A percentile compares a stretch with the other conserved stretches of the same genome.
These are phyloP conservation scores for Apophysomyces sp. DNA, from an alignment of 371 early-diverging fungal species.

Conservation along the genomic window DNA sequence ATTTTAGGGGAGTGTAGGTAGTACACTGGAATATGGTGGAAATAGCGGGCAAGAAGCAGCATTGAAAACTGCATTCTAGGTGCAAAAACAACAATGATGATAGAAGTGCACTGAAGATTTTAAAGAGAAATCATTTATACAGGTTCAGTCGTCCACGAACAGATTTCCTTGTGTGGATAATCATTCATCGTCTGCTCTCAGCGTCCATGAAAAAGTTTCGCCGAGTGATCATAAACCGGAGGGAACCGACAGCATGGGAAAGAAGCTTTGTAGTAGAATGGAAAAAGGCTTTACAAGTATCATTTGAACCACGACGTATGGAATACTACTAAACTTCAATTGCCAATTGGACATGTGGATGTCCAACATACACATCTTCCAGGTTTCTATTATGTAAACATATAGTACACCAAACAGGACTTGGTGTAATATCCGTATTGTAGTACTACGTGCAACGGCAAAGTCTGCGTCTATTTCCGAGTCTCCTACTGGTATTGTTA, in stretches of 20 bases:
- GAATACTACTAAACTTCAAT: background rate
- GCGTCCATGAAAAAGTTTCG: background rate
- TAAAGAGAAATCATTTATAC: background rate
- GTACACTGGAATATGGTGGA: background rate
- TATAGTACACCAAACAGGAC: background rate
- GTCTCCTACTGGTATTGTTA: background rate
- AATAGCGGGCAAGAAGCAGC: background rate
- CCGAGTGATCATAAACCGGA: background rate
- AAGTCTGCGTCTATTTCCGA: background rate
- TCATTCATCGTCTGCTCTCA: background rate
- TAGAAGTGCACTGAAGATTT: background rate
- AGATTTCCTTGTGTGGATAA: background rate
- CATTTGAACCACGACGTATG: background rate
- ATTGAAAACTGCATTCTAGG: background rate
- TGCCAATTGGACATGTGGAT: background rate
- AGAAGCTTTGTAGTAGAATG: background rate
- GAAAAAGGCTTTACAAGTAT: background rate
- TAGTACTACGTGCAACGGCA: background rate
- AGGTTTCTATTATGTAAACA: background rate
- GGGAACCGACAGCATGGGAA: background rate
- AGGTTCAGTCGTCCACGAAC: background rate
- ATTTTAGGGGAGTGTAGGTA: too few species aligned
- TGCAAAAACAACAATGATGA: background rate
- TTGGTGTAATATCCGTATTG: background rate
- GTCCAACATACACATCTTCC: background rate